Percentiles rank a stretch among this genome's conserved stretches.
phyloP scores from a whole-genome alignment of 2,329 filamentous ascomycete genomes.

The Cladosporium oxysporum region DNA sequence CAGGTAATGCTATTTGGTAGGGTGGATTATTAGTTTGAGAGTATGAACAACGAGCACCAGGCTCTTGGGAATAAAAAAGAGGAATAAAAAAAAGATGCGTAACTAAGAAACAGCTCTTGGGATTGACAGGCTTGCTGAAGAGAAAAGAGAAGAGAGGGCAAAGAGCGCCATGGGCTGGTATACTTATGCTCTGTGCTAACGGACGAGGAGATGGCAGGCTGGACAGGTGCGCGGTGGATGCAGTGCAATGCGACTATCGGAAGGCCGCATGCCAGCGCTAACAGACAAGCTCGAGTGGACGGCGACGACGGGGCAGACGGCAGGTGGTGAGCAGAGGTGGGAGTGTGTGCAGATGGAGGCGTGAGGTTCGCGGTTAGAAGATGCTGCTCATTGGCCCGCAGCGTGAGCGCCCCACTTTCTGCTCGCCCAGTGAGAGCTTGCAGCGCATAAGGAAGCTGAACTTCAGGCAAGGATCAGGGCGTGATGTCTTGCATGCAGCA shows the following conservation, averaged over 20 bases:
- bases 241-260: constrained; percentile 24
- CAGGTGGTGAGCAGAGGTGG: constrained; percentile 2
- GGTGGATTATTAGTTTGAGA: constrained; percentile 27
- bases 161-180: constrained; percentile 5
- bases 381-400: background rate
- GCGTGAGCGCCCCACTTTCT: background rate
- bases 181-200: constrained; percentile 15
- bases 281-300: constrained; percentile 17
- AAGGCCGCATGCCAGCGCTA: constrained; percentile 23
- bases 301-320: constrained; percentile 4
- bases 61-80: constrained; percentile 46
- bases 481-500: constrained; percentile 19
- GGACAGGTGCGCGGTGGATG: constrained; percentile 13
- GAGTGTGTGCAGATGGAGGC: constrained; percentile 18
- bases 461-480: constrained; percentile 6
- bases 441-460: constrained; percentile 2
- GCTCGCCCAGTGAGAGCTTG: constrained; percentile 8
- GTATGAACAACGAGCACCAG: constrained; percentile 45
- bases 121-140: constrained; percentile 55
- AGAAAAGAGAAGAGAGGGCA: constrained; percentile 35
- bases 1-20: constrained; percentile 39
- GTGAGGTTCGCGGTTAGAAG: constrained; percentile 21
- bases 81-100: constrained; percentile 43
- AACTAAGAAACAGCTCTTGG: constrained; percentile 52
- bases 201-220: constrained; percentile 18